Percentiles rank a stretch among this genome's conserved stretches.
Conservation (phyloP, 2,329 filamentous ascomycete genomes). For the Claviceps pazoutovae region DNA sequence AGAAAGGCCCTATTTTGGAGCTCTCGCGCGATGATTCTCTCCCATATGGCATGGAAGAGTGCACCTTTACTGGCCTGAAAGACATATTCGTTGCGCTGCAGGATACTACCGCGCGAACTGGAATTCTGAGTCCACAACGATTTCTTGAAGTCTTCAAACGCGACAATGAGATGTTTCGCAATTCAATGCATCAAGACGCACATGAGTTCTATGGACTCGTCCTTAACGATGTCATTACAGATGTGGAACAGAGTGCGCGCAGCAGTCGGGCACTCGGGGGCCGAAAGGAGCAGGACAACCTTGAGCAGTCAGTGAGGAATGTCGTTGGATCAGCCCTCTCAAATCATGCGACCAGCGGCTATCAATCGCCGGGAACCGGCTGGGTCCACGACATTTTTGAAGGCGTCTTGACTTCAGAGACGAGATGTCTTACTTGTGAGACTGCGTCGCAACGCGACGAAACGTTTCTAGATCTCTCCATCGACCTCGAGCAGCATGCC, state of each 20-base stretch:
- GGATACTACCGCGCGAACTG: slow-evolving; percentile 65
- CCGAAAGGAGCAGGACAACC: slow-evolving; percentile 25
- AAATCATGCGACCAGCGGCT: slow-evolving; percentile 23
- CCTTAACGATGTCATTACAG: slow-evolving; percentile 89
- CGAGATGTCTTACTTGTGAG: slow-evolving; percentile 90
- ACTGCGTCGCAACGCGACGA: slow-evolving; percentile 91
- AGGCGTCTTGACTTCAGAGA: slow-evolving; percentile 87
- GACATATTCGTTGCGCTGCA: slow-evolving; percentile 92
- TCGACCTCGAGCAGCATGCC: slow-evolving; percentile 87
- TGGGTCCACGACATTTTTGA: slow-evolving; percentile 99
- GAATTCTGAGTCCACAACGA: slow-evolving; percentile 80
- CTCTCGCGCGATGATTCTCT: slow-evolving; percentile 67
- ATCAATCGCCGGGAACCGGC: slow-evolving; percentile 50
- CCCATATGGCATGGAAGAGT: slow-evolving; percentile 85
- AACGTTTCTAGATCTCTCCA: slow-evolving; percentile 88
- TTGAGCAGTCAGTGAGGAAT: slow-evolving; percentile 37
- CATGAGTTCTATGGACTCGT: slow-evolving; percentile 93
- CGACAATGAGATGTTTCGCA: slow-evolving; percentile 94
- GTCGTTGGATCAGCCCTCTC: slow-evolving; percentile 19
- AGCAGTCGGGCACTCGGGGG: slow-evolving; percentile 39
- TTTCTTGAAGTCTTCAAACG: slow-evolving; percentile 88
- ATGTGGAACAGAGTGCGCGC: slow-evolving; percentile 77
- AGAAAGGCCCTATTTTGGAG: slow-evolving; percentile 75
- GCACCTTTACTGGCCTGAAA: slow-evolving; percentile 84
- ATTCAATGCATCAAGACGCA: slow-evolving; percentile 94